A percentile compares a stretch with the other conserved stretches of the same genome.
phyloP scores from a whole-genome alignment of 805 yeast genomes.

The Kluyveromyces aestuarii region DNA sequence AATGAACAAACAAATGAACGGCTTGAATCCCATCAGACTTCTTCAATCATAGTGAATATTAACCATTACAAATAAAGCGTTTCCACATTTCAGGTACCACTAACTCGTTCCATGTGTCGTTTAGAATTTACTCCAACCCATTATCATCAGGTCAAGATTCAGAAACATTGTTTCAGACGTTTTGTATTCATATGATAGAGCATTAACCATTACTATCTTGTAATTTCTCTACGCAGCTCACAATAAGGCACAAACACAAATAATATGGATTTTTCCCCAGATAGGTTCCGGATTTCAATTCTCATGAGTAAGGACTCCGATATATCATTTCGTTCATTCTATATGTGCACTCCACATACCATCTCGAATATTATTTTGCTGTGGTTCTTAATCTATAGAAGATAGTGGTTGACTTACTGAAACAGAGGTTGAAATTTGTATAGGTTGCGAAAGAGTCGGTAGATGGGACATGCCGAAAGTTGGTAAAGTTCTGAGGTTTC shows the following conservation, averaged over 20 bases:
- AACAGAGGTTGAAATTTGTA: not conserved
- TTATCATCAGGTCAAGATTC: too few relatives aligned
- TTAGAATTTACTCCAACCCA: too few relatives aligned
- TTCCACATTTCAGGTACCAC: not conserved
- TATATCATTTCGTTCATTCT: not conserved
- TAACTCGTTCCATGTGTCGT: too few relatives aligned
- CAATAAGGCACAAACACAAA: too few relatives aligned
- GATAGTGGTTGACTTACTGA: not conserved
- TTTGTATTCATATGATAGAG: too few relatives aligned
- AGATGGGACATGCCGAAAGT: not conserved
- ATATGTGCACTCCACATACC: constrained; percentile 10
- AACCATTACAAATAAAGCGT: not conserved
- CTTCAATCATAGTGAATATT: too few relatives aligned
- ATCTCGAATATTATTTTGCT: constrained; percentile 18
- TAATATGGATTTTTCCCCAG: too few relatives aligned
- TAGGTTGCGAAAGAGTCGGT: not conserved
- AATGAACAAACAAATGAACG: not conserved
- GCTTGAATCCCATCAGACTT: too few relatives aligned
- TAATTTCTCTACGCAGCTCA: too few relatives aligned
- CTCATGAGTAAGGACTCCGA: not conserved
- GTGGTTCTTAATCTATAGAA: constrained; percentile 5
- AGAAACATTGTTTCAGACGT: too few relatives aligned
- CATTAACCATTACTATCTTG: too few relatives aligned
- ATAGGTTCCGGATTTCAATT: too few relatives aligned
- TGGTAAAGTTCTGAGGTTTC: not conserved